phyloP scores from a whole-genome alignment of 805 yeast genomes.

The Teunomyces barrocoloradensis region DNA sequence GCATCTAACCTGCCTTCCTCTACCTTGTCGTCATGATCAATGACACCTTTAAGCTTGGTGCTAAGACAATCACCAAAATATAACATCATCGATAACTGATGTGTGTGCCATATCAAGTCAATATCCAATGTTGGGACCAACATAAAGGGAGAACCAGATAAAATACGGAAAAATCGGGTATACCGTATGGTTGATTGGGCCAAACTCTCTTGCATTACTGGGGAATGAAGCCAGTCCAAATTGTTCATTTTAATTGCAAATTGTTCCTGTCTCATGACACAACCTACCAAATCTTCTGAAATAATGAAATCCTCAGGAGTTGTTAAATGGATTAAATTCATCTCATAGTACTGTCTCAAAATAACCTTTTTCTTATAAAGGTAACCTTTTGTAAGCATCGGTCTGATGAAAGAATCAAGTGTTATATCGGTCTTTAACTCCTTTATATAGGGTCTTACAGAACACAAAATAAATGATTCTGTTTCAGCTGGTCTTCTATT shows the following conservation, averaged over 20 bases:
- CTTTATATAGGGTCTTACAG: conserved; percentile 5
- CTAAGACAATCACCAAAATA: conserved; percentile 13
- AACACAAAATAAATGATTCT: background rate
- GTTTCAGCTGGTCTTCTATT: background rate
- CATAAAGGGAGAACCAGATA: conserved; percentile 4
- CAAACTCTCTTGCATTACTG: conserved; percentile 11
- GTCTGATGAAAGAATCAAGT: background rate
- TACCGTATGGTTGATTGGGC: conserved; percentile 19
- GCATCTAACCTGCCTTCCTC: conserved; percentile 17
- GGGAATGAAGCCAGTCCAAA: conserved; percentile 18
- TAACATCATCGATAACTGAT: conserved; percentile 16
- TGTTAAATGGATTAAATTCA: conserved; percentile 12
- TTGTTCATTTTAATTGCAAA: conserved; percentile 20
- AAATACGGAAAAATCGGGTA: conserved; percentile 12
- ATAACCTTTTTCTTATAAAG: conserved; percentile 2
- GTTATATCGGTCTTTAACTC: conserved; percentile 6
- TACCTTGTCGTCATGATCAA: conserved; percentile 27
- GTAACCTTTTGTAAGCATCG: background rate
- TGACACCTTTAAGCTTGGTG: conserved; percentile 5
- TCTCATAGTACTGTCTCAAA: conserved; percentile 9
- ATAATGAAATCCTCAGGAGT: conserved; percentile 7
- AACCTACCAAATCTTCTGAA: conserved; percentile 25
- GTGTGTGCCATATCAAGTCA: conserved; percentile 29
- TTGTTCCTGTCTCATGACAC: conserved; percentile 20
- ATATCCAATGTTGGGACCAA: conserved; percentile 28